Evolutionary conservation across 805 yeast genomes (phyloP), one percentile per base, ranked within the genome.

Genomic region (Priceomyces melissophilus): DNA sequence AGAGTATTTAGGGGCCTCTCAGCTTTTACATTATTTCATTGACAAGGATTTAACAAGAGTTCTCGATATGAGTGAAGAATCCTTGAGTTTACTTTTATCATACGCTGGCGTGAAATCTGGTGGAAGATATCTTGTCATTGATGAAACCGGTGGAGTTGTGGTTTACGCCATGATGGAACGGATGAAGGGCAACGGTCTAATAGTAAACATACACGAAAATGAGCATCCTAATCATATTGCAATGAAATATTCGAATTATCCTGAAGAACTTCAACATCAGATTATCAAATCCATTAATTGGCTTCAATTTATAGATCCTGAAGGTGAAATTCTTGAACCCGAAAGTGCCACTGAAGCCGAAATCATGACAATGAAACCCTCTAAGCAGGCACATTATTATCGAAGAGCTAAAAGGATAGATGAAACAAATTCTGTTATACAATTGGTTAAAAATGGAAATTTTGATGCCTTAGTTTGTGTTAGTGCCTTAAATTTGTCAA

Each of bases 101-200:
- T 72, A 84, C 50, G 96, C 84, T 1, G 88, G 91, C 56, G 77
- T 93, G 27, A 79, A 82, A 54, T 89, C 96, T 1, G 96, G 96
- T 9, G 98, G 99, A 1, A 80, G 76, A 43, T 93, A 93, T 55
- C 67, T 93, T 15, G 82, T 91, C 3, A 73, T 88, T 40, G 99
- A 93, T 56, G 99, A 93, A 56, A 84, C 96, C n/a, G 90, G 96
- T 26, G 96, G 98, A 5, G 73, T 91, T n/a, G 58, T 93, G 1
- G 77, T 86, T 4, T 86, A 86, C 45, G 87, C 95, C 3, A 71
- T 93, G 74, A 58, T 93, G 63, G 99, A 93, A 59, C 73, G 97
- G 57, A 87, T 95, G 91, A 81, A 80, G 45, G 96, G 96, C 10
- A 67, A 78, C 39, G 83, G 83, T 9, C 57, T 71, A 3, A 79